A percentile compares a stretch with the other conserved stretches of the same genome.
These are phyloP conservation scores for Dactylis glomerata DNA, from an alignment of 176 grass and related monocot genomes.

Conservation along the genomic window DNA sequence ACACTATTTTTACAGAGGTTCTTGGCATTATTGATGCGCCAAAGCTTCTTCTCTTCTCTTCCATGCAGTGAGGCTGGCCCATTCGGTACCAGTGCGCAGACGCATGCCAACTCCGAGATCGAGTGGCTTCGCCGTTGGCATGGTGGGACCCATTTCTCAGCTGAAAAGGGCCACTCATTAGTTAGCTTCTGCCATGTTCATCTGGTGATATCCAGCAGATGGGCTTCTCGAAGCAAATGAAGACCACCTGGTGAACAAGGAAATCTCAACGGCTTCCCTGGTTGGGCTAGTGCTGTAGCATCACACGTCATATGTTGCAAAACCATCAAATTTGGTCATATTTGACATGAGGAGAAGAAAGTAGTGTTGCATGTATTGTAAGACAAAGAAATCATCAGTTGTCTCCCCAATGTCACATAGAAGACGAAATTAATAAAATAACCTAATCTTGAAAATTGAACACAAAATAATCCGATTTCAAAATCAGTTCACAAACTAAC, in stretches of 20 bases:
- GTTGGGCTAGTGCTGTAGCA: conserved; percentile 7
- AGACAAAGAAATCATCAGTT: conserved; percentile 17
- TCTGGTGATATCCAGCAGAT: neutral
- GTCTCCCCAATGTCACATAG: conserved; percentile 2
- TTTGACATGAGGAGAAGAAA: neutral
- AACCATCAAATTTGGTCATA: conserved; percentile 17
- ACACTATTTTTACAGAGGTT: neutral
- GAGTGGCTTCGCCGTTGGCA: conserved; percentile 26
- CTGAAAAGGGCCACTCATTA: neutral
- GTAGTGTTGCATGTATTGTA: neutral
- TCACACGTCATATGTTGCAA: neutral
- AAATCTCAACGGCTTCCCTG: neutral
- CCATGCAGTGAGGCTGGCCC: neutral
- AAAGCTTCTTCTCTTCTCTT: neutral
- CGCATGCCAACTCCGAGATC: conserved; percentile 14
- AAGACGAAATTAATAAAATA: too few relatives aligned
- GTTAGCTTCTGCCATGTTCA: neutral
- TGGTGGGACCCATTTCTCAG: neutral
- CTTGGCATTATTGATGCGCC: neutral
- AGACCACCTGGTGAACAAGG: neutral
- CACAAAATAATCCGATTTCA: too few relatives aligned
- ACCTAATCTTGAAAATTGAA: too few relatives aligned
- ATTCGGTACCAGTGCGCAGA: conserved; percentile 19
- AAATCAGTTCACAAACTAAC: too few relatives aligned
- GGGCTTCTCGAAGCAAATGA: neutral